Percentiles rank a stretch among this genome's conserved stretches.
phyloP scores from a whole-genome alignment of 352 stramenopile genomes.

The Thraustochytrium sp. region DNA sequence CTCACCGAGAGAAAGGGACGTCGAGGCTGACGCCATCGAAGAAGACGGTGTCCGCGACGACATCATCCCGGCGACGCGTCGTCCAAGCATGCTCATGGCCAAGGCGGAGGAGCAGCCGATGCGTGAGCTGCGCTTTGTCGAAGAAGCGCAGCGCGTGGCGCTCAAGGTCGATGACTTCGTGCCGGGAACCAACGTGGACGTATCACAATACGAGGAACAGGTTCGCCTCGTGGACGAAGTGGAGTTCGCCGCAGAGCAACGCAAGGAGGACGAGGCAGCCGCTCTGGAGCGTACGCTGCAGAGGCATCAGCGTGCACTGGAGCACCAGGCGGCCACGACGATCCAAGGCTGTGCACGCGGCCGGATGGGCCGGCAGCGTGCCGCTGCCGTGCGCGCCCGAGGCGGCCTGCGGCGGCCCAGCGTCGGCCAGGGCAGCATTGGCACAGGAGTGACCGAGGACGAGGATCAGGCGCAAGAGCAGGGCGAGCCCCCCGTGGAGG shows the following conservation, averaged over 20 bases:
- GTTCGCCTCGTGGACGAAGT: not conserved
- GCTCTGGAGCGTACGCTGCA: not conserved
- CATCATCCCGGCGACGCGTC: not conserved
- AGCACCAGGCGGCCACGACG: not conserved
- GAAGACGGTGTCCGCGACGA: not conserved
- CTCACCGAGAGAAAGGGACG: too few species aligned
- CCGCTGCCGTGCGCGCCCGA: not conserved
- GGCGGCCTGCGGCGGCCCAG: not conserved
- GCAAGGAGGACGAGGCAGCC: not conserved
- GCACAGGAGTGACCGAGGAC: too few species aligned
- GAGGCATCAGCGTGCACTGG: not conserved
- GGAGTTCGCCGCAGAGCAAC: not conserved
- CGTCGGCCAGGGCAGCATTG: too few species aligned
- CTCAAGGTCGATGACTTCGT: constrained; percentile 26
- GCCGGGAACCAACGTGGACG: not conserved
- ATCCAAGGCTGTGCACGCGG: constrained; percentile 4
- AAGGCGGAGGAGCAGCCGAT: not conserved
- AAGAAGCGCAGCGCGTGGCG: not conserved
- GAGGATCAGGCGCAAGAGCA: too few species aligned
- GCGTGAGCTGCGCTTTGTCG: not conserved
- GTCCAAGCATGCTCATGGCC: not conserved
- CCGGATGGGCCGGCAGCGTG: not conserved
- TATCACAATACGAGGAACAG: not conserved
- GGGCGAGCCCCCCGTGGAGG: not conserved
- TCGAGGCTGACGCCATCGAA: not conserved